A percentile compares a stretch with the other conserved stretches of the same genome.
Conservation (phyloP, 2,329 filamentous ascomycete species). For the Bimuria novae-zelandiae region DNA sequence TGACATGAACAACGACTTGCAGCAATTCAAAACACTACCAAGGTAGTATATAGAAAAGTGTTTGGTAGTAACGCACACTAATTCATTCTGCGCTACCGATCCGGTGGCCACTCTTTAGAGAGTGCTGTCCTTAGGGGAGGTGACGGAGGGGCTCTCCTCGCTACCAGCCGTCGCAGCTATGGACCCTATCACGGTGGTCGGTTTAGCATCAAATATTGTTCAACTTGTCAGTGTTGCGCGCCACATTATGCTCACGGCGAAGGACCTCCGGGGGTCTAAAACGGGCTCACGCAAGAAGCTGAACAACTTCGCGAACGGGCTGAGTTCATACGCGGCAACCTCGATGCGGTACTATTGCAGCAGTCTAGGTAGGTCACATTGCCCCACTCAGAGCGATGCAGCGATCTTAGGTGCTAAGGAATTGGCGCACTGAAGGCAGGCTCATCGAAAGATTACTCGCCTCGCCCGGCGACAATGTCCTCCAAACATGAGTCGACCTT, state of each 20-base stretch:
- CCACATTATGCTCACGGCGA: conserved; percentile 1
- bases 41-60: too few relatives aligned
- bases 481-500: neutral
- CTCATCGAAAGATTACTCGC: too few relatives aligned
- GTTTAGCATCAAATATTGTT: conserved; percentile 14
- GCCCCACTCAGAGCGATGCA: too few relatives aligned
- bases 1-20: too few relatives aligned
- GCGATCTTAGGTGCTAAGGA: too few relatives aligned
- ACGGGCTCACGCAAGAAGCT: conserved; percentile 3
- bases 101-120: too few relatives aligned
- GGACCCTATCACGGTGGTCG: conserved; percentile 8
- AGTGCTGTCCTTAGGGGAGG: too few relatives aligned
- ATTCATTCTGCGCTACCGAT: too few relatives aligned
- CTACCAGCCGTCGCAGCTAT: neutral
- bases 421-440: too few relatives aligned
- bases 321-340: neutral
- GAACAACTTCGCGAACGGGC: neutral
- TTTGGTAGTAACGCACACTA: too few relatives aligned
- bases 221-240: conserved; percentile 9
- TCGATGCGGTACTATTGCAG: neutral
- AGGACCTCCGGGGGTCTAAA: conserved; percentile 10
- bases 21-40: too few relatives aligned
- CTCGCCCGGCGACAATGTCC: neutral
- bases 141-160: too few relatives aligned
- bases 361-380: neutral